Conservation (phyloP, 1,284 basidiomycete genomes). For the Ustilago curta region DNA sequence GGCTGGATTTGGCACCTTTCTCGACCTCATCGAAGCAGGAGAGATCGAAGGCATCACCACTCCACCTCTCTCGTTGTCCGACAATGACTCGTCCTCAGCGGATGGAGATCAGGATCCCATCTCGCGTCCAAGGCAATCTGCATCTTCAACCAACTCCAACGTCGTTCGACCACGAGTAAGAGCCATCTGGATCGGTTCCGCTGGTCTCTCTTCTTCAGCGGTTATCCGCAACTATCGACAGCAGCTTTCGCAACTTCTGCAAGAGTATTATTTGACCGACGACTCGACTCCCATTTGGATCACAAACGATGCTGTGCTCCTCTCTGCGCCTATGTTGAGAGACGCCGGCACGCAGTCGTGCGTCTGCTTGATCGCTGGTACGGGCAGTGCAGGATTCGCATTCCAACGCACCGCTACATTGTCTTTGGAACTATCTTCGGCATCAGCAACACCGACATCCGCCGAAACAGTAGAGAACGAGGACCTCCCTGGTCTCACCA, state of each 20-base stretch:
- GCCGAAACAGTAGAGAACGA: slow-evolving; percentile 27
- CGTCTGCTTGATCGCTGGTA: slow-evolving; percentile 51
- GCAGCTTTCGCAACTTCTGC: slow-evolving; percentile 33
- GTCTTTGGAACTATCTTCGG: not conserved
- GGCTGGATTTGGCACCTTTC: slow-evolving; percentile 46
- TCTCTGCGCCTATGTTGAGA: slow-evolving; percentile 45
- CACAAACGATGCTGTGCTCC: slow-evolving; percentile 49
- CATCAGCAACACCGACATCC: slow-evolving; percentile 1
- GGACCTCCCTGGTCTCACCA: slow-evolving; percentile 40
- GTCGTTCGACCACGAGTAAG: slow-evolving; percentile 26
- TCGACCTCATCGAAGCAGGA: slow-evolving; percentile 48
- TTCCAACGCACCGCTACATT: slow-evolving; percentile 37
- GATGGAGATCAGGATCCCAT: slow-evolving; percentile 23
- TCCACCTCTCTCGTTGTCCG: slow-evolving; percentile 41
- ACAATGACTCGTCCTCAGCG: slow-evolving; percentile 34
- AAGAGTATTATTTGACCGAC: slow-evolving; percentile 33
- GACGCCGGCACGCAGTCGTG: slow-evolving; percentile 32
- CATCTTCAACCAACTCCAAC: not conserved
- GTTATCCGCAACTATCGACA: slow-evolving; percentile 34
- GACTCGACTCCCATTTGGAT: slow-evolving; percentile 46
- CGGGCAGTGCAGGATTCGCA: slow-evolving; percentile 48
- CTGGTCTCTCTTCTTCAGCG: slow-evolving; percentile 31
- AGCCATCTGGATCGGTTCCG: slow-evolving; percentile 51
- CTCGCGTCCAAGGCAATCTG: slow-evolving; percentile 5
- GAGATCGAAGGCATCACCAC: slow-evolving; percentile 48